Conservation (phyloP, 495 filamentous ascomycete genomes). For the Articulospora tetracladia region DNA sequence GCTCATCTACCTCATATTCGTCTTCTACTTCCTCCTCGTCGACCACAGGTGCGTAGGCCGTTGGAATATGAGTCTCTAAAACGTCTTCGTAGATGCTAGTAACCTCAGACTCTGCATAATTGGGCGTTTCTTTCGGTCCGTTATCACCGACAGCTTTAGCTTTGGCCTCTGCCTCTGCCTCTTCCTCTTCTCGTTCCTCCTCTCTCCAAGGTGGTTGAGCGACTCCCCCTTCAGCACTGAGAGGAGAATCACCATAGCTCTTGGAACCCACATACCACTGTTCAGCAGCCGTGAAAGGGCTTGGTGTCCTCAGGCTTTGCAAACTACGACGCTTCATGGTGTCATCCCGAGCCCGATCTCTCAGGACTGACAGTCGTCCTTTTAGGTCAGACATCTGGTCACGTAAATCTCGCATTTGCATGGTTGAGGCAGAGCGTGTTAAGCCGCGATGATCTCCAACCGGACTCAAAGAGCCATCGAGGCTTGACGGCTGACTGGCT, state of each 20-base stretch:
- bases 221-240: slow-evolving; percentile 35
- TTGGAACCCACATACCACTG: slow-evolving; percentile 64
- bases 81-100: slow-evolving; percentile 61
- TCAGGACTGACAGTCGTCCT: slow-evolving; percentile 81
- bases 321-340: slow-evolving; percentile 77
- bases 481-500: slow-evolving; percentile 14
- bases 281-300: slow-evolving; percentile 77
- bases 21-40: neutral
- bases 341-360: slow-evolving; percentile 79
- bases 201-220: slow-evolving; percentile 27
- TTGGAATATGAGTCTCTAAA: slow-evolving; percentile 33
- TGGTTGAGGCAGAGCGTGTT: slow-evolving; percentile 51
- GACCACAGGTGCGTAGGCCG: neutral
- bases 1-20: slow-evolving; percentile 3
- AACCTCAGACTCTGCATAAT: slow-evolving; percentile 33
- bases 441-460: slow-evolving; percentile 30
- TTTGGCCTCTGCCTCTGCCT: slow-evolving; percentile 24
- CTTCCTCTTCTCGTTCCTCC: slow-evolving; percentile 14
- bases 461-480: slow-evolving; percentile 16
- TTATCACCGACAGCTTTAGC: neutral
- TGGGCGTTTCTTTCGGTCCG: neutral
- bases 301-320: slow-evolving; percentile 78
- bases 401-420: slow-evolving; percentile 77
- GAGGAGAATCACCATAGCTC: slow-evolving; percentile 31
- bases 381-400: slow-evolving; percentile 93